A percentile compares a stretch with the other conserved stretches of the same genome.
Evolutionary conservation across 2,329 filamentous ascomycete genomes (phyloP).

Genomic region (Pseudogymnoascus sp.): DNA sequence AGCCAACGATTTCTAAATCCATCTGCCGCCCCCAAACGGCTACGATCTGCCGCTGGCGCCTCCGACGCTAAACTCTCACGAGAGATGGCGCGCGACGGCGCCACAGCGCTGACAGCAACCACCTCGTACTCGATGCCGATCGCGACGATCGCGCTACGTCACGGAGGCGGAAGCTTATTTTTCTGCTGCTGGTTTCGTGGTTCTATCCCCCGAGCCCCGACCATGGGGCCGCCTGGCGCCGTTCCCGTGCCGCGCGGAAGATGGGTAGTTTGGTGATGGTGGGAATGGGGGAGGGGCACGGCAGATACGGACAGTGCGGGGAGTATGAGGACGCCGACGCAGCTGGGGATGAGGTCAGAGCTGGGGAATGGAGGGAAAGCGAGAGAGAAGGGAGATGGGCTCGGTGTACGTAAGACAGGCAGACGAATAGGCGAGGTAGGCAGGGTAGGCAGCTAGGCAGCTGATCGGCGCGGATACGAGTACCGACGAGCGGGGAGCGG

Average conservation of each 20-base stretch:
- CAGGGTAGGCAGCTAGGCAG: background rate
- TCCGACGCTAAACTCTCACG: background rate
- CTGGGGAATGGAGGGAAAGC: background rate
- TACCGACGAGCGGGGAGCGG: background rate
- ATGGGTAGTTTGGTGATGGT: background rate
- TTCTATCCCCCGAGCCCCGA: background rate
- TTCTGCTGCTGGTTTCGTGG: background rate
- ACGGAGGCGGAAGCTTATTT: slow-evolving; percentile 3
- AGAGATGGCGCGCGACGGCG: background rate
- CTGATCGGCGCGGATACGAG: background rate
- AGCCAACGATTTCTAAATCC: background rate
- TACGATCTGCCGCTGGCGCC: background rate
- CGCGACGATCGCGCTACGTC: background rate
- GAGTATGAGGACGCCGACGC: background rate
- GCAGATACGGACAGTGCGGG: background rate
- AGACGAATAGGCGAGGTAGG: background rate
- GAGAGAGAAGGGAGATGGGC: background rate
- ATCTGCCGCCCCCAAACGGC: background rate
- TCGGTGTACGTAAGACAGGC: background rate
- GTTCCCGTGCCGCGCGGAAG: background rate
- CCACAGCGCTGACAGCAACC: background rate
- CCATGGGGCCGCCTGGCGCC: background rate
- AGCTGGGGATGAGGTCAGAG: background rate
- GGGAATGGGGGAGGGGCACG: background rate
- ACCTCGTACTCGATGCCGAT: background rate